A percentile compares a stretch with the other conserved stretches of the same genome.
These are phyloP conservation scores for Xylariaceae sp. DNA, from an alignment of 2,329 filamentous ascomycete species.

Conservation along the genomic window DNA sequence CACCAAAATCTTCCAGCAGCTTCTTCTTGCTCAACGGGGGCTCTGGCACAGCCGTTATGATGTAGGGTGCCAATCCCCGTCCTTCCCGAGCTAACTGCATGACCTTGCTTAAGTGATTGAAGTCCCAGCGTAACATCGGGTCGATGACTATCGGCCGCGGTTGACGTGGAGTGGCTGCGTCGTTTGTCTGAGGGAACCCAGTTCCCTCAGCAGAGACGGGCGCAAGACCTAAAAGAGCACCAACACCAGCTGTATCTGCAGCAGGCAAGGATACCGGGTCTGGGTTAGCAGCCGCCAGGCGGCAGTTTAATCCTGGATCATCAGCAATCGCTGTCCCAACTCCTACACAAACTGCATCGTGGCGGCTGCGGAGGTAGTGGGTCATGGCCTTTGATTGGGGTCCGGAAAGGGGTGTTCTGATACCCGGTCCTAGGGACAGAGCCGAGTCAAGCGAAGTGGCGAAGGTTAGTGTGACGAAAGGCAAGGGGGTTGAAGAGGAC, in stretches of 20 bases:
- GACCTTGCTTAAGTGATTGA: constrained; percentile 63
- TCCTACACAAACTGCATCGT: constrained; percentile 84
- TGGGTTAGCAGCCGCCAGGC: constrained; percentile 58
- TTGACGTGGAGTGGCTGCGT: constrained; percentile 50
- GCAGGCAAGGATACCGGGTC: constrained; percentile 6
- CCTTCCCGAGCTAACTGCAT: constrained; percentile 65
- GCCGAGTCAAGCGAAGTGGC: constrained; percentile 86
- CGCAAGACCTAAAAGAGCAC: constrained; percentile 22
- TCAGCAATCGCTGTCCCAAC: constrained; percentile 84
- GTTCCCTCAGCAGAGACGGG: constrained; percentile 17
- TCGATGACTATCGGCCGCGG: constrained; percentile 84
- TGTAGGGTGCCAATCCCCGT: constrained; percentile 72
- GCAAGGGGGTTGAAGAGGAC: constrained; percentile 14
- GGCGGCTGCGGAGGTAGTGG: constrained; percentile 80
- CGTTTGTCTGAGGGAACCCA: constrained; percentile 44
- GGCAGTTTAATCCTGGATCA: constrained; percentile 83
- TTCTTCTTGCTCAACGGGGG: constrained; percentile 47
- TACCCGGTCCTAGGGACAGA: constrained; percentile 74
- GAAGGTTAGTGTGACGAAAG: constrained; percentile 77
- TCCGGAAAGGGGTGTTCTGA: constrained; percentile 83
- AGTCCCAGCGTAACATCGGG: constrained; percentile 73
- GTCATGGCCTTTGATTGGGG: constrained; percentile 88
- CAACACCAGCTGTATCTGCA: constrained; percentile 17
- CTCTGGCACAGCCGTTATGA: constrained; percentile 59
- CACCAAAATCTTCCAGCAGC: constrained; percentile 53